A percentile compares a stretch with the other conserved stretches of the same genome.
phyloP scores from a whole-genome alignment of 2,329 filamentous ascomycete genomes.

The Colletotrichum somersetense region DNA sequence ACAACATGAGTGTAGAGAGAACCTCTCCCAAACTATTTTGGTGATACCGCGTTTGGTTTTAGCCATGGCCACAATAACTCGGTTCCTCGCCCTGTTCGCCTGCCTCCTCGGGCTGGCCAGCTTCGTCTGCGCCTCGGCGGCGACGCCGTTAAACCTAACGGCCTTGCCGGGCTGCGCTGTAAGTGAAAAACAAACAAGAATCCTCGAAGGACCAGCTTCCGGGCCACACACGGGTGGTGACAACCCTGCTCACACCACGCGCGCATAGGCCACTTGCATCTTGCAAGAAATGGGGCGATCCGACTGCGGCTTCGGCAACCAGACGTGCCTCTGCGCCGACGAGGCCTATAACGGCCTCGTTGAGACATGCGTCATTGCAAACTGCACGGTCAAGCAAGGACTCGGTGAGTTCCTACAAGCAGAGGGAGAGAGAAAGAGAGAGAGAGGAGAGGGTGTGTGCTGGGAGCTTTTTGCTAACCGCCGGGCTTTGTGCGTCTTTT shows the following conservation, averaged over 20 bases:
- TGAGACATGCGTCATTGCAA: background rate
- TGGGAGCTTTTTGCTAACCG: background rate
- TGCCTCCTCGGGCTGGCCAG: background rate
- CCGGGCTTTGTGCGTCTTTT: background rate
- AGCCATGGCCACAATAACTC: background rate
- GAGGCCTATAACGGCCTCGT: background rate
- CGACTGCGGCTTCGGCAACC: background rate
- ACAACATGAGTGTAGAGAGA: background rate
- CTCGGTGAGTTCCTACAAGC: background rate
- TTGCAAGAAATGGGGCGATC: background rate
- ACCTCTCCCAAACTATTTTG: background rate
- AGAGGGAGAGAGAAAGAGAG: background rate
- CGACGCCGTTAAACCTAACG: background rate
- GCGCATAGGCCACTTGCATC: background rate
- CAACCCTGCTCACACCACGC: background rate
- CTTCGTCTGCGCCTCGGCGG: background rate
- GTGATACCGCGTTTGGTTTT: no score
- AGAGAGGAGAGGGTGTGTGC: background rate
- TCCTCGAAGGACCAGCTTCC: background rate
- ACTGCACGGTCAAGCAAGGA: background rate
- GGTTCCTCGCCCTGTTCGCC: background rate
- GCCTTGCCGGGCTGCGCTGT: background rate
- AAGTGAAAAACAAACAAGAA: background rate
- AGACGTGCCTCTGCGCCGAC: background rate
- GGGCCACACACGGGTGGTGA: no score